Percentiles rank a stretch among this genome's conserved stretches.
Evolutionary conservation across 2,329 filamentous ascomycete species (phyloP).

Genomic region (Sclerotinia trifoliorum): DNA sequence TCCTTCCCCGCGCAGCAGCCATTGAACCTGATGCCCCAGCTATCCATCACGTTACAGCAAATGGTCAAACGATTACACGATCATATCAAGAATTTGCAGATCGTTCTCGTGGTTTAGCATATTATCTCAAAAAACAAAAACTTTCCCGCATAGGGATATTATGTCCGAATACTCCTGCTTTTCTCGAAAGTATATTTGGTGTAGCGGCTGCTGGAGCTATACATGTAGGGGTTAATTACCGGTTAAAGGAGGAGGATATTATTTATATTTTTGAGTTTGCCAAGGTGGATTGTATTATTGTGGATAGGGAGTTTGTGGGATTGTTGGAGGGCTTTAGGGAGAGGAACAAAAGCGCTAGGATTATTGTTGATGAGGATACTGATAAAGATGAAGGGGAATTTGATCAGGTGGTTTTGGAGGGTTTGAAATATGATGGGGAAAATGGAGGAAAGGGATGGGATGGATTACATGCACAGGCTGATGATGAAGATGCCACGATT

Average conservation of each 20-base stretch:
- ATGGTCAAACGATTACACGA: slow-evolving; percentile 69
- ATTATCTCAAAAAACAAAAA: slow-evolving; percentile 74
- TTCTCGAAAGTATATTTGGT: slow-evolving; percentile 86
- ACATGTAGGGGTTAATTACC: slow-evolving; percentile 71
- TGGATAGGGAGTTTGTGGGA: slow-evolving; percentile 74
- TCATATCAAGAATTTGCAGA: slow-evolving; percentile 82
- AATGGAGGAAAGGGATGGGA: slow-evolving; percentile 71
- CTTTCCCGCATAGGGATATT: slow-evolving; percentile 80
- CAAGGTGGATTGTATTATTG: slow-evolving; percentile 83
- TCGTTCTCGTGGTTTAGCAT: slow-evolving; percentile 82
- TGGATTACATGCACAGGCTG: slow-evolving; percentile 64
- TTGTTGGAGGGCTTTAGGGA: slow-evolving; percentile 67
- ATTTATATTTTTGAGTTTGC: slow-evolving; percentile 86
- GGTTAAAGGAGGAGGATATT: slow-evolving; percentile 81
- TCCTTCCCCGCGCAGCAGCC: slow-evolving; percentile 77
- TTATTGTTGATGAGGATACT: slow-evolving; percentile 80
- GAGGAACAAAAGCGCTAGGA: slow-evolving; percentile 59
- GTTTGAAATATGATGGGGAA: slow-evolving; percentile 67
- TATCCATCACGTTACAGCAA: slow-evolving; percentile 81
- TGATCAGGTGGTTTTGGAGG: slow-evolving; percentile 79
- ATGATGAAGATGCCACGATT: slow-evolving; percentile 78
- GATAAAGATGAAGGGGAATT: slow-evolving; percentile 77
- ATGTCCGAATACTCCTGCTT: slow-evolving; percentile 89
- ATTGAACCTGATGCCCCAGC: slow-evolving; percentile 86
- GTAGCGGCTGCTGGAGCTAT: slow-evolving; percentile 79